Percentiles rank a stretch among this genome's conserved stretches.
These are phyloP conservation scores for Solanum chacoense DNA, from an alignment of 305 asterid species.

Conservation along the genomic window DNA sequence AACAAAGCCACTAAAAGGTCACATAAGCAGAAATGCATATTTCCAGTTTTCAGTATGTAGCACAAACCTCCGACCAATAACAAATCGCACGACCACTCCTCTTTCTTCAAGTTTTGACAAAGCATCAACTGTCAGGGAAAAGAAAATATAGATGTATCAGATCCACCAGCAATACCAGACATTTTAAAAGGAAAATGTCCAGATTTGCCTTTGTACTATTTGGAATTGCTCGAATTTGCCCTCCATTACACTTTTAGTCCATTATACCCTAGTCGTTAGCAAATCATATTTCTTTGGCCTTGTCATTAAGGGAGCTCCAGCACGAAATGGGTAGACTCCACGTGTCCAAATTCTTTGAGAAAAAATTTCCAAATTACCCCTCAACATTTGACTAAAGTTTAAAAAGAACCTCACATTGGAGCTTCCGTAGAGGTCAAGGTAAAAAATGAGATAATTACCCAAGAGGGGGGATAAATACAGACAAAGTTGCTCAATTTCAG, in stretches of 20 bases:
- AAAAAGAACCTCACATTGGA: not conserved
- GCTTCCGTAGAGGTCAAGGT: not conserved
- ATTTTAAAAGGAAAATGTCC: not conserved
- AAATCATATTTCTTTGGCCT: not conserved
- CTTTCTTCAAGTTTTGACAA: slow-evolving; percentile 69
- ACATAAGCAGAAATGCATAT: slow-evolving; percentile 6
- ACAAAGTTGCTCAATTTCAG: not conserved
- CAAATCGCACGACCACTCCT: slow-evolving; percentile 72
- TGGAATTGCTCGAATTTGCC: not conserved
- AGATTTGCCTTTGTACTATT: not conserved
- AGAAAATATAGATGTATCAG: not conserved
- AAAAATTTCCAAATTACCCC: not conserved
- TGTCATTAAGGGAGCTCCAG: not conserved
- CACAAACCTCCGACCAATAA: slow-evolving; percentile 84
- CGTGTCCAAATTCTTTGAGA: not conserved
- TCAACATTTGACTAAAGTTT: not conserved
- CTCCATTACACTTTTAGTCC: not conserved
- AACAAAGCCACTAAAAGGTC: not conserved
- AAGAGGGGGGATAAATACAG: not conserved
- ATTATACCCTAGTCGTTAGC: not conserved
- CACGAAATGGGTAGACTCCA: not conserved
- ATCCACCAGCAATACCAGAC: not conserved
- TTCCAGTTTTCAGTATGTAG: slow-evolving; percentile 7
- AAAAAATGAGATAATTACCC: not conserved
- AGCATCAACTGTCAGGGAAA: slow-evolving; percentile 48